A percentile compares a stretch with the other conserved stretches of the same genome.
phyloP scores from a whole-genome alignment of 306 rosid genomes.

The Oxytropis ochrocephala region DNA sequence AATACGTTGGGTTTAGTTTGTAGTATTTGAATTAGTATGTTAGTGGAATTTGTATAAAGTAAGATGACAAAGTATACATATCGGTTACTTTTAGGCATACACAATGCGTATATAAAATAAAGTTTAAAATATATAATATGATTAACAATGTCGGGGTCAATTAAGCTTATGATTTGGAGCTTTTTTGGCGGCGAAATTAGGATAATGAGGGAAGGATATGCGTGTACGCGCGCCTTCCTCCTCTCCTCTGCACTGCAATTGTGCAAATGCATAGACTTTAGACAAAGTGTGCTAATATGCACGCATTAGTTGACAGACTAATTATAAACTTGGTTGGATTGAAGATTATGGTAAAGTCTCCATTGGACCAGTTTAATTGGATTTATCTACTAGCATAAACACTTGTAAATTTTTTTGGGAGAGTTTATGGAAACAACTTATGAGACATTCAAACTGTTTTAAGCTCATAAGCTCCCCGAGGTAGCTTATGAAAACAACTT shows the following conservation, averaged over 20 bases:
- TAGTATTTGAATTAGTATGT: neutral
- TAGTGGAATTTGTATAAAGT: slow-evolving; percentile 6
- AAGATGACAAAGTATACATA: neutral
- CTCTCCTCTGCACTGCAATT: neutral
- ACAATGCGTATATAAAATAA: neutral
- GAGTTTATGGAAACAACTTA: no score
- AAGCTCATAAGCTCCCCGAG: no score
- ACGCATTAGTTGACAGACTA: neutral
- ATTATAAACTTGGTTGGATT: neutral
- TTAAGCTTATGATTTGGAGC: neutral
- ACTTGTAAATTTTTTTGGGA: no score
- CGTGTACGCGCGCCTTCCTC: neutral
- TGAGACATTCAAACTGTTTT: no score
- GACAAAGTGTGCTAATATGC: neutral
- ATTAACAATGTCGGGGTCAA: neutral
- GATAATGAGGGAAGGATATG: neutral
- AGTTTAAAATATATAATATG: neutral
- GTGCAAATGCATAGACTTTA: neutral
- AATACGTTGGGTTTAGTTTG: neutral
- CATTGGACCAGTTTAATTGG: no score
- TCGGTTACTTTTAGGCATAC: neutral
- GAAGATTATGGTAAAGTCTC: neutral
- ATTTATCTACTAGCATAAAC: no score
- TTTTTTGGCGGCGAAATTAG: neutral
- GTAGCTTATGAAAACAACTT: no score